Evolutionary conservation across 257 asterid species (phyloP), one percentile per base, ranked within the genome.

Genomic region (Penstemon barbatus): DNA sequence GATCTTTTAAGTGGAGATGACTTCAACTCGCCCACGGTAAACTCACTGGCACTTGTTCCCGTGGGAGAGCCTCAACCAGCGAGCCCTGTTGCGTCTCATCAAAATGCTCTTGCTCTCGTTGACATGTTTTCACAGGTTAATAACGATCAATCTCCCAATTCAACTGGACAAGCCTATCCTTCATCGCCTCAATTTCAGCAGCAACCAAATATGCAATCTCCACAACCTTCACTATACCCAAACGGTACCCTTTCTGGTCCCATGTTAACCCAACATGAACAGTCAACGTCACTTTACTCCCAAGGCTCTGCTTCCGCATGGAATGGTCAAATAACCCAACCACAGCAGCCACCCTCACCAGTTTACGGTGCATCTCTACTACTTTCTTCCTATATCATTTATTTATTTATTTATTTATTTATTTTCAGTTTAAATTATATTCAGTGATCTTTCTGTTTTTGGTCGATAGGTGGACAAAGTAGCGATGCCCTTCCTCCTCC

Each of bases 1-100:
- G 99, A 94, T 84, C 98, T 94, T 80, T 83, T 94, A 78, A 94
- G 98, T 65, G 99, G 99, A 77, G 99, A 94, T 60, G 91, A 89
- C 81, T 89, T 90, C 80, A 80, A 80, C 78, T 84, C 92, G 33
- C 85, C 87, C 13, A 67, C 80, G 40, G 71, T 87, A 66, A 71
- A 70, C 53, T 72, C 87, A 4, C 63, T 88, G 82, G 97, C 97
- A 54, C 83, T 91, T 72, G 99, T 91, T 70, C 96, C 99, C 12
- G 86, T 90, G 37, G 88, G 90, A 70, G 90, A 80, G 75, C 87
- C 92, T 66, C 96, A 87, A 80, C 89, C 91, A 43, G 79, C 77
- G 13, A 85, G 87, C 73, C 90, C 91, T 8, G 81, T 75, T 52
- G 74, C 84, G 44, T 83, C 95, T 75, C 90, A 91, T 66, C 89